Evolutionary conservation across 805 yeast species (phyloP).

Genomic region (Kazachstania taianensis): DNA sequence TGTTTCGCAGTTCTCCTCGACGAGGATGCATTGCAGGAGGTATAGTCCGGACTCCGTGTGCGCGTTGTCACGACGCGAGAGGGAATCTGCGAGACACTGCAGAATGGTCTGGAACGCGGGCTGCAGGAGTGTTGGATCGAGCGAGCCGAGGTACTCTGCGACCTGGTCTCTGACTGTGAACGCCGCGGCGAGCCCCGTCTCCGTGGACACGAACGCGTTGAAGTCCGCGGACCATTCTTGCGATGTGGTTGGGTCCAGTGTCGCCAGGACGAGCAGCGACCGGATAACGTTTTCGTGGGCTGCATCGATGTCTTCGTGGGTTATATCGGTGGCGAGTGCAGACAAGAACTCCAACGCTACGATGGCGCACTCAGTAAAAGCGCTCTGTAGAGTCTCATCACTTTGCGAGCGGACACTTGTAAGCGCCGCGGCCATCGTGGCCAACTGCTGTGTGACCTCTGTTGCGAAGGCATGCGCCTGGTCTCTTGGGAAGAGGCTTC

Average conservation of each 20-base stretch:
- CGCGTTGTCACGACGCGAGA: neutral
- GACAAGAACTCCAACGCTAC: constrained; percentile 17
- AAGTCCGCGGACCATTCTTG: constrained; percentile 49
- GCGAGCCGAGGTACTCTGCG: constrained; percentile 44
- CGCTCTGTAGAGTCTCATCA: constrained; percentile 4
- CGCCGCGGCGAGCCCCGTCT: constrained; percentile 55
- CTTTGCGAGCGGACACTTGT: neutral
- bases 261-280: constrained; percentile 32
- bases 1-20: constrained; percentile 15
- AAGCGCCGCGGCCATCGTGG: neutral
- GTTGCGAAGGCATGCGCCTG: constrained; percentile 7
- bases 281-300: constrained; percentile 13
- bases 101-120: constrained; percentile 4
- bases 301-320: constrained; percentile 7
- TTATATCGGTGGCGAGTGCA: constrained; percentile 7
- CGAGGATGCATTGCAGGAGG: constrained; percentile 14
- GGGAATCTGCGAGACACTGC: neutral
- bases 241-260: constrained; percentile 35
- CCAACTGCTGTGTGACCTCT: constrained; percentile 5
- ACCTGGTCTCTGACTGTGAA: constrained; percentile 51
- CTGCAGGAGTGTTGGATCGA: constrained; percentile 24
- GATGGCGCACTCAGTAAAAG: constrained; percentile 15
- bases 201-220: constrained; percentile 62
- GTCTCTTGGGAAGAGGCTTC: constrained; percentile 11
- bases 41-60: constrained; percentile 18